Conservation (phyloP, 2,329 filamentous ascomycete genomes). For the Coniella vitis region DNA sequence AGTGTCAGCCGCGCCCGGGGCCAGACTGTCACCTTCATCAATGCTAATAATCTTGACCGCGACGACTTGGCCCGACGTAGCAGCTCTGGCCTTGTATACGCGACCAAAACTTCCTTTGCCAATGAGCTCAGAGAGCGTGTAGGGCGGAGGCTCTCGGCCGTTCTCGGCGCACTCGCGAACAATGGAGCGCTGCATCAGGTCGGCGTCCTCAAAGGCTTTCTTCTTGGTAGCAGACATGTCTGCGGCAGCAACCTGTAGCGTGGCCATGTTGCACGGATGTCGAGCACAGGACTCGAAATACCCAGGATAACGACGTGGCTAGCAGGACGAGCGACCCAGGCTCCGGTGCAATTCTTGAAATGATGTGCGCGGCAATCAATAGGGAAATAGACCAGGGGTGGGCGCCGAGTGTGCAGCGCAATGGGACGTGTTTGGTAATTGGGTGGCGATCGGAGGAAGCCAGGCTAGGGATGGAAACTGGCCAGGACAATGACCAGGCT, state of each 20-base stretch:
- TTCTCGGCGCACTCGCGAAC: constrained; percentile 50
- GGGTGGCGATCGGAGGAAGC: too few relatives aligned
- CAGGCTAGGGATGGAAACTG: too few relatives aligned
- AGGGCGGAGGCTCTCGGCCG: constrained; percentile 51
- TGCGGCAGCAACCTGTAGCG: constrained; percentile 25
- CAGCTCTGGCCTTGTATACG: constrained; percentile 53
- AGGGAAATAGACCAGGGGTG: too few relatives aligned
- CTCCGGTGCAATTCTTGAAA: too few relatives aligned
- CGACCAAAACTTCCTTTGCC: constrained; percentile 63
- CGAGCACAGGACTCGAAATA: not conserved
- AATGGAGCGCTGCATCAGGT: constrained; percentile 54
- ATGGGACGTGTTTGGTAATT: too few relatives aligned
- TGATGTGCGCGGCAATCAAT: too few relatives aligned
- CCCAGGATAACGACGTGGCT: not conserved
- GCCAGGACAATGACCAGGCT: too few relatives aligned
- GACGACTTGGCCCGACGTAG: constrained; percentile 41
- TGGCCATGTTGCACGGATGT: constrained; percentile 21
- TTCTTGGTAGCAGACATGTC: constrained; percentile 26
- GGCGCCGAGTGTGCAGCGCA: too few relatives aligned
- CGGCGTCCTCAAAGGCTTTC: constrained; percentile 56
- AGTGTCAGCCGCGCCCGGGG: constrained; percentile 58
- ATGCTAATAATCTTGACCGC: constrained; percentile 79
- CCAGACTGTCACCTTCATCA: constrained; percentile 64
- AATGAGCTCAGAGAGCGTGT: constrained; percentile 57
- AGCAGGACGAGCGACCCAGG: too few relatives aligned